phyloP scores from a whole-genome alignment of 2,329 filamentous ascomycete genomes.

The Thelonectria olida region DNA sequence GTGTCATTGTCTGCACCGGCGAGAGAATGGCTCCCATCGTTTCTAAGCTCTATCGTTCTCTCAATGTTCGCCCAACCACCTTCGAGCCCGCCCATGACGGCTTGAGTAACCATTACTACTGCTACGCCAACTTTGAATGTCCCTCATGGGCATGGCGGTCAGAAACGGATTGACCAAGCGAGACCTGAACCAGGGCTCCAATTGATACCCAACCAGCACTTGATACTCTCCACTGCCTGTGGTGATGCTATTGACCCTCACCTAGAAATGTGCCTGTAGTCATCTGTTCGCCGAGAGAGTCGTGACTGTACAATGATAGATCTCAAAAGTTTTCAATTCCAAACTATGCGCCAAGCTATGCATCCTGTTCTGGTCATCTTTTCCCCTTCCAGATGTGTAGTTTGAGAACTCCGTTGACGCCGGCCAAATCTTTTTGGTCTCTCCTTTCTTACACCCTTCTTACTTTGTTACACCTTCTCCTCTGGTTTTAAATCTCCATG shows the following conservation, averaged over 20 bases:
- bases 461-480: neutral
- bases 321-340: slow-evolving; percentile 22
- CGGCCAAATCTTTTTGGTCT: slow-evolving; percentile 1
- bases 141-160: slow-evolving; percentile 56
- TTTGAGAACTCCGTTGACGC: slow-evolving; percentile 23
- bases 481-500: neutral
- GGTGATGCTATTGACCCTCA: neutral
- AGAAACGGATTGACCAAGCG: slow-evolving; percentile 8
- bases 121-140: slow-evolving; percentile 81
- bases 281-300: neutral
- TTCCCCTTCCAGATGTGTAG: slow-evolving; percentile 4
- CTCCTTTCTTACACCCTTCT: neutral
- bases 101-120: slow-evolving; percentile 82
- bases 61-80: slow-evolving; percentile 70
- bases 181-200: neutral
- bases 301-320: neutral
- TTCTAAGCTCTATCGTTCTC: slow-evolving; percentile 70
- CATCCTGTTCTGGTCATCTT: slow-evolving; percentile 21
- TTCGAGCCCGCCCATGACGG: slow-evolving; percentile 77
- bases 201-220: neutral
- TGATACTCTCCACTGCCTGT: neutral
- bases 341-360: slow-evolving; percentile 34
- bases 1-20: slow-evolving; percentile 77
- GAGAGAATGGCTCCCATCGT: slow-evolving; percentile 77
- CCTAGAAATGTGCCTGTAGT: neutral